Evolutionary conservation across 306 rosid genomes (phyloP).

Genomic region (Lathyrus tuberosus): DNA sequence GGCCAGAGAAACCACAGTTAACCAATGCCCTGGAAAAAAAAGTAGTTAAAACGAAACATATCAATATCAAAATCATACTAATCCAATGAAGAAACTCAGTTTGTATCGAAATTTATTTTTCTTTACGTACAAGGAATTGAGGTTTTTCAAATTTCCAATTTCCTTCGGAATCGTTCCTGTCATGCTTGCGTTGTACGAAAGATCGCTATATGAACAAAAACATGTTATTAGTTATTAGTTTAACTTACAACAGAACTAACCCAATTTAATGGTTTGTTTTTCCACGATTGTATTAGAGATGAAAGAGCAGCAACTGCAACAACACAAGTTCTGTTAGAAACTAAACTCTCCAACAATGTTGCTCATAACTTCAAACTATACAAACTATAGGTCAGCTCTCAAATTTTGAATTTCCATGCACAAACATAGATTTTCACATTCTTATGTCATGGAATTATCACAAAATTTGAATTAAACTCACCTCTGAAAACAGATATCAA

Average conservation of each 20-base stretch:
- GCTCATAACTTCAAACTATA: too few relatives aligned
- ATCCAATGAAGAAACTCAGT: conserved; percentile 29
- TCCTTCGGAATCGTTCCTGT: conserved; percentile 59
- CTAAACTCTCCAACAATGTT: background rate
- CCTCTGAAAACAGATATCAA: too few relatives aligned
- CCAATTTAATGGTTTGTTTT: conserved; percentile 50
- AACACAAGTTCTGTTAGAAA: background rate
- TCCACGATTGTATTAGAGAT: conserved; percentile 44
- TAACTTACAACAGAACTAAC: conserved; percentile 31
- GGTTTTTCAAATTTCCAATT: too few relatives aligned
- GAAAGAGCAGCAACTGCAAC: conserved; percentile 44
- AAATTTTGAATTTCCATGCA: too few relatives aligned
- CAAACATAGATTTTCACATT: too few relatives aligned
- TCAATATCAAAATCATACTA: background rate
- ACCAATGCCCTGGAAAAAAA: conserved; percentile 57
- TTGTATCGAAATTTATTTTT: conserved; percentile 6
- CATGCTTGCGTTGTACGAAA: conserved; percentile 61
- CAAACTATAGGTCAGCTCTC: too few relatives aligned
- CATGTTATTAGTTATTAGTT: conserved; percentile 8
- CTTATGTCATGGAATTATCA: background rate
- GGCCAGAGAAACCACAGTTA: conserved; percentile 67
- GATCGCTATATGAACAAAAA: conserved; percentile 56
- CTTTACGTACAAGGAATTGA: conserved; percentile 59
- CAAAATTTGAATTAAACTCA: conserved; percentile 32
- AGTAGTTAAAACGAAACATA: conserved; percentile 21